Base-by-base conservation (phyloP, 2,329 filamentous ascomycete genomes). In the Fusarium neocosmosporiellum region DNA sequence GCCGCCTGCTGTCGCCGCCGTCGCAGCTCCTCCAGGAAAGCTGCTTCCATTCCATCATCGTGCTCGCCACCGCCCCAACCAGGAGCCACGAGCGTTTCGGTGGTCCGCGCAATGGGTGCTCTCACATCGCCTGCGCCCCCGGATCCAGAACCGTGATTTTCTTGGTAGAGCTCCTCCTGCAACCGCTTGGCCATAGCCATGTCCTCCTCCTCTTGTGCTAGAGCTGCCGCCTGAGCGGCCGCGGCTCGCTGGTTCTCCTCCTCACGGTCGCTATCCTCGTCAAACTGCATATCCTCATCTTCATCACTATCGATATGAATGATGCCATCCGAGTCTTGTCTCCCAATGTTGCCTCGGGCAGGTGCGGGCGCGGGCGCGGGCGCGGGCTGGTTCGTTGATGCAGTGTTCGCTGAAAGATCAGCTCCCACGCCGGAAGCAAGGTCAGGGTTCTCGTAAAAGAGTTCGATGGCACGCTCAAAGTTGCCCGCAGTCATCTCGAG, bases 381-480 rank as follows among this genome's bases (percentile, higher is more conserved):
- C 33, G 81, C 78, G 39, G 81, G 70, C 27, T 63, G 59, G 58
- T 48, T 48, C 41, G 69, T 27, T 54, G 70, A 53, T 22, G 68
- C 46, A 39, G 69, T 54, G 55, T 70, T 75, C 31, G 76, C 69
- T n/a, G 77, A 78, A 24, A 81, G 58, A 39, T 78, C 80, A 37
- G 81, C 80, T 39, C 80, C 80, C 8, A 83, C 75, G 5, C 80
- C 80, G 22, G 79, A 80, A n/a, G 81, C 80, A 8, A 92, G 89
- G 55, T 96, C 95, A 48, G 93, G 94, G 80, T 93, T 96, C 79
- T 97, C 94, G 82, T 94, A 98, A 84, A 91, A 99, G 14, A 98
- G 90, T 78, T 94, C 91, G 77, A 98, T 92, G 29, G 96, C 96
- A 78, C 96, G 93, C 82, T 94, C 91, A 59, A 96, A 86, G 80